Evolutionary conservation across 306 rosid species (phyloP), one percentile per base, ranked within the genome.

Genomic region (Casuarina cunninghamiana): DNA sequence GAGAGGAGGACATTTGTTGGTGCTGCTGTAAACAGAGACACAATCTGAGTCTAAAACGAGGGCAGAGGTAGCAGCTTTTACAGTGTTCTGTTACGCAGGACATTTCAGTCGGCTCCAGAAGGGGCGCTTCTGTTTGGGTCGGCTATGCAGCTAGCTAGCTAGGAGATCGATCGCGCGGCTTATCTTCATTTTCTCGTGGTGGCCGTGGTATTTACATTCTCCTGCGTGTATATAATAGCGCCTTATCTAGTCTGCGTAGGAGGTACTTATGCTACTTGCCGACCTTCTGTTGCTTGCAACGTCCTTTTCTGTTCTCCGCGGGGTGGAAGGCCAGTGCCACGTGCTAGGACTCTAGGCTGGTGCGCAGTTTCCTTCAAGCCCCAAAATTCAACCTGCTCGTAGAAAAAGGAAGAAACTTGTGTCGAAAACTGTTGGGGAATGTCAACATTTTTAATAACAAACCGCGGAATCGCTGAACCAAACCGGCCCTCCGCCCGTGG

Each of bases 21-120:
- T 60, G 77, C 46, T 49, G 83, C 21, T 10, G 37, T 71, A 81
- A 79, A 77, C 55, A 74, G 78, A 77, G 81, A 85, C 82, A 81
- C 63, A 4, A 83, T 89, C 88, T 86, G 93, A 87, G 91, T 85
- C 75, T 75, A 89, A 89, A 84, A 80, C 83, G 92, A 89, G 1
- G 81, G 38, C 89, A 88, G 89, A 85, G 61, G 5, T 88, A 77
- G 50, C 90, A 91, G 91, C 92, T 87, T 93, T 91, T 78, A 21
- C 90, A 83, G 85, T 78, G 91, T 78, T 84, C 82, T 79, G 97
- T 85, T 86, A 80, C 84, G 93, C 92, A 89, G 84, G 92, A 92
- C 92, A 91, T 78, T 75, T 83, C 88, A 86, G 92, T 82, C 84
- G 92, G 85, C 87, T 78, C 81, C 74, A 79, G 72, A 76, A 79